Conservation (phyloP, 345 rosid genomes). For the Cardamine chenopodiifolia region DNA sequence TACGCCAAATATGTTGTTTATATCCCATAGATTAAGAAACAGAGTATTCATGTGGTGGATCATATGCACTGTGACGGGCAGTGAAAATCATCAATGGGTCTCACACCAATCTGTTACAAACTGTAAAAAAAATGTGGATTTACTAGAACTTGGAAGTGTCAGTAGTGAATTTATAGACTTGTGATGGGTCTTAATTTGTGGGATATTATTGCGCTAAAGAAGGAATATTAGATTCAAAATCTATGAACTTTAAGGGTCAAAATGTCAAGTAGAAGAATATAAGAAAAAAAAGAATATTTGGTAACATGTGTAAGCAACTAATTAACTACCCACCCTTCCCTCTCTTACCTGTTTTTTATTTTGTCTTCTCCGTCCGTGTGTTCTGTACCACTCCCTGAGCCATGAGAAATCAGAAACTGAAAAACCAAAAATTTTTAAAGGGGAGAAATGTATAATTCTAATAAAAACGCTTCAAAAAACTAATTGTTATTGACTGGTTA, state of each 20-base stretch:
- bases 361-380: conserved; percentile 15
- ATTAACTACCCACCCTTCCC: background rate
- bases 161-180: too few relatives aligned
- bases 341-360: conserved; percentile 11
- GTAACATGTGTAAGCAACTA: background rate
- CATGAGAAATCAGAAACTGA: background rate
- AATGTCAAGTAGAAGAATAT: background rate
- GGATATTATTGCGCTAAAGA: background rate
- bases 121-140: background rate
- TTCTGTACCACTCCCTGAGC: background rate
- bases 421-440: background rate
- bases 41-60: background rate
- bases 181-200: background rate
- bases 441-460: background rate
- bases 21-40: background rate
- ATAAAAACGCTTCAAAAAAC: background rate
- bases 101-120: background rate
- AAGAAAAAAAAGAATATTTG: background rate
- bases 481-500: background rate
- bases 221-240: background rate
- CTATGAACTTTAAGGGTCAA: background rate
- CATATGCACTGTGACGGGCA: too few relatives aligned
- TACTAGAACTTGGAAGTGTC: background rate
- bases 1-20: background rate
- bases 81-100: too few relatives aligned